A percentile compares a stretch with the other conserved stretches of the same genome.
Evolutionary conservation across 192 early-diverging fungal species (phyloP).

Genomic region (Backusella westeae): DNA sequence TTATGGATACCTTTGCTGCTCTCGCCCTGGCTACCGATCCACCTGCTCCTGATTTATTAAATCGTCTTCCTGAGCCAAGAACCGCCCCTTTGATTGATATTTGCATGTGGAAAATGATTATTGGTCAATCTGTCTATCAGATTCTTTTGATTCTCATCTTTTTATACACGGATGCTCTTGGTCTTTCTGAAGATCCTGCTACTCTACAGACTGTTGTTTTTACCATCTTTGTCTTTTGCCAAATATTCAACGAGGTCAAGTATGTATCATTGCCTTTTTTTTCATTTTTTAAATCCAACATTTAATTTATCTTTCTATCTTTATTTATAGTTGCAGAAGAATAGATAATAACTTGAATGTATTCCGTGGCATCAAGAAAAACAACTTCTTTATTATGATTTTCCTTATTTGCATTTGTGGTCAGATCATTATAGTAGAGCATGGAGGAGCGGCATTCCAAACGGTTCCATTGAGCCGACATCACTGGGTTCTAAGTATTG

Average conservation of each 20-base stretch:
- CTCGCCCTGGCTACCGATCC: constrained; percentile 95
- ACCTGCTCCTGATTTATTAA: constrained; percentile 77
- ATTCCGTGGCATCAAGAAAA: constrained; percentile 74
- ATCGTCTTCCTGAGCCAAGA: constrained; percentile 79
- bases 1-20: constrained; percentile 99
- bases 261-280: constrained; percentile 19
- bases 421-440: constrained; percentile 90
- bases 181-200: constrained; percentile 31
- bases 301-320: constrained; percentile 13
- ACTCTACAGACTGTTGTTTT: constrained; percentile 80
- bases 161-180: constrained; percentile 63
- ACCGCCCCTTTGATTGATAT: constrained; percentile 80
- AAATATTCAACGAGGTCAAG: constrained; percentile 91
- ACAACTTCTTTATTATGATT: constrained; percentile 80
- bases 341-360: constrained; percentile 82
- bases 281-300: neutral
- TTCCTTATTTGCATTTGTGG: constrained; percentile 69
- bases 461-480: constrained; percentile 57
- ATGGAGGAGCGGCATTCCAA: constrained; percentile 87
- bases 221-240: constrained; percentile 88
- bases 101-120: constrained; percentile 95
- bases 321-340: constrained; percentile 55
- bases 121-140: constrained; percentile 89
- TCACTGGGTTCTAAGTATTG: constrained; percentile 83
- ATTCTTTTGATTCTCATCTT: constrained; percentile 73